Evolutionary conservation across 2,329 filamentous ascomycete species (phyloP).

Genomic region (Cytospora piceicola): DNA sequence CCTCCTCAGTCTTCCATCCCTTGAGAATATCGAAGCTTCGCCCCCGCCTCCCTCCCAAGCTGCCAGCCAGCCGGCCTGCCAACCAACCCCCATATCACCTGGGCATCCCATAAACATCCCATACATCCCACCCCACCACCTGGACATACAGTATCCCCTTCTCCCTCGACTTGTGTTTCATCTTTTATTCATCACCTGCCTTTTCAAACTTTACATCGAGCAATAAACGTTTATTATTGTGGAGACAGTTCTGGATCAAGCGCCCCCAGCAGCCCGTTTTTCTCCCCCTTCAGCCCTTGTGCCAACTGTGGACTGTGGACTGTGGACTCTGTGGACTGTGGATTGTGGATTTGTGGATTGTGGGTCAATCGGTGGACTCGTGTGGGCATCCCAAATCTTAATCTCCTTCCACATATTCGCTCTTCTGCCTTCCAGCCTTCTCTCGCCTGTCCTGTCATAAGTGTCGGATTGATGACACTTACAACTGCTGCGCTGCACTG

Average conservation of each 20-base stretch:
- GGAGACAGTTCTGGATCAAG: not conserved
- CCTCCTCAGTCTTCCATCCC: no score
- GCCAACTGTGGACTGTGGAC: not conserved
- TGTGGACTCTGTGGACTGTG: slow-evolving; percentile 4
- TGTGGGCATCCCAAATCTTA: slow-evolving; percentile 8
- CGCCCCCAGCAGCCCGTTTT: not conserved
- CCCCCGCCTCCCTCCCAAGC: not conserved
- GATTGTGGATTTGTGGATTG: slow-evolving; percentile 1
- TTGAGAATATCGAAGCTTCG: not conserved
- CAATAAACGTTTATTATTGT: not conserved
- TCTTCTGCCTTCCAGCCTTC: slow-evolving; percentile 2
- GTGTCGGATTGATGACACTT: slow-evolving; percentile 2
- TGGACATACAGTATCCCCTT: no score
- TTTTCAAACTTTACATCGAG: not conserved
- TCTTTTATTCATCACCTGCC: not conserved
- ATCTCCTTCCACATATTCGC: slow-evolving; percentile 2
- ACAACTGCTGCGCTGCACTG: not conserved
- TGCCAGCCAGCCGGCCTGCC: no score
- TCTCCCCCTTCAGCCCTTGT: not conserved
- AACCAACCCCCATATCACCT: no score
- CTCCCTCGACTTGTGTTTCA: not conserved
- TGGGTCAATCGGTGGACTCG: not conserved
- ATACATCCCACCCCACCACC: no score
- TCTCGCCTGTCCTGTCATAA: slow-evolving; percentile 4
- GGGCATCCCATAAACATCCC: no score